Base-by-base conservation (phyloP, 2,329 filamentous ascomycete genomes). In the Parascedosporium putredinis region DNA sequence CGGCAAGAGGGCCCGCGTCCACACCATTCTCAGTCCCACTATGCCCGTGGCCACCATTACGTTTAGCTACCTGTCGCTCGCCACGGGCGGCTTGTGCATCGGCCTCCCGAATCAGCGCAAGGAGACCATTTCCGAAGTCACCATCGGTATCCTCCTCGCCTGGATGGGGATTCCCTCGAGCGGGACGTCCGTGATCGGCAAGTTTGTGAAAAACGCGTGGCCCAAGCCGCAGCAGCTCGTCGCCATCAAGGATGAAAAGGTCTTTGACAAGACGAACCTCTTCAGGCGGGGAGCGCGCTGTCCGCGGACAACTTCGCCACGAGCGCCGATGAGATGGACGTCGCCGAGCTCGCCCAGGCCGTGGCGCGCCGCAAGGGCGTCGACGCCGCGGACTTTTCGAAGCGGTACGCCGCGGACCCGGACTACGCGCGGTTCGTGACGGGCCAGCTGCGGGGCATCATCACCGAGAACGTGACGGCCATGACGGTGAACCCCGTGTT, bases 401-500 rank as follows among this genome's bases (percentile, higher is more conserved):
- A 66, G 56, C 63, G 67, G 4, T 76, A 74, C 55, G 47, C 52
- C 2, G 54, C 53, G 3, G 68, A 74, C 47, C 47, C 55, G 0
- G 47, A 45, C 0, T 75, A 74, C 58, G 66, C 63, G 24, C 47
- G 49, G 3, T 51, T 71, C 1, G 72, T 67, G 0, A 56, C 65
- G 1, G 51, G 61, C 7, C 67, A 73, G 50, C 58, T 76, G 4
- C 55, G 55, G 12, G 61, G 62, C 4, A 70, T 76, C 33, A 73
- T 76, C 24, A 54, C 64, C 4, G 56, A 63, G 5, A 68, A 75
- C 47, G 66, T 74, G 2, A 55, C 61, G 1, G 63, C 66, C 1
- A 66, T 77, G 24, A 61, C 73, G 0, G 56, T 74, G 7, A 76
- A 76, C 50, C 70, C 73, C 1, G 64, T 76, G 1, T 76, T 76